Percentiles rank a stretch among this genome's conserved stretches.
These are phyloP conservation scores for Penicillium occitanis DNA, from an alignment of 2,329 filamentous ascomycete species.

Conservation along the genomic window DNA sequence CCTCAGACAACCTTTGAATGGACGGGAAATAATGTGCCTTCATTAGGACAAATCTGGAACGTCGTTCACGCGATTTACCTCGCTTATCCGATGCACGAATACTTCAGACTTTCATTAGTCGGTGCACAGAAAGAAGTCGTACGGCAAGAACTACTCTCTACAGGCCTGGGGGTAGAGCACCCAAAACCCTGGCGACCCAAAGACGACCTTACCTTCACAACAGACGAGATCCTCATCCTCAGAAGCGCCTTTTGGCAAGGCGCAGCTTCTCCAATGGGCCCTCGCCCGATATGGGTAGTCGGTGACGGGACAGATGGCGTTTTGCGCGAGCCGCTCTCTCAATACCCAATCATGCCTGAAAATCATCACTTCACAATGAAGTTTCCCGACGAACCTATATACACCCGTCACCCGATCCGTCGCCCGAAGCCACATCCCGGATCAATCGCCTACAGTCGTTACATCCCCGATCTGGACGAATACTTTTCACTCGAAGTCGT, in stretches of 20 bases:
- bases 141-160: slow-evolving; percentile 41
- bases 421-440: slow-evolving; percentile 20
- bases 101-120: slow-evolving; percentile 44
- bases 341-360: slow-evolving; percentile 21
- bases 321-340: slow-evolving; percentile 6
- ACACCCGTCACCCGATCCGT: slow-evolving; percentile 21
- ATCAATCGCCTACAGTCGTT: slow-evolving; percentile 22
- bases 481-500: slow-evolving; percentile 21
- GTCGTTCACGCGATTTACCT: slow-evolving; percentile 49
- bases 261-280: slow-evolving; percentile 21
- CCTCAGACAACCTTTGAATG: slow-evolving; percentile 46
- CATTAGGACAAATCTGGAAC: slow-evolving; percentile 50
- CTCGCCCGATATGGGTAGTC: slow-evolving; percentile 22
- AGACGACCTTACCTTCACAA: neutral
- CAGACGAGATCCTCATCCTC: slow-evolving; percentile 17
- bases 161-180: slow-evolving; percentile 28
- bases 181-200: slow-evolving; percentile 11
- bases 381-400: slow-evolving; percentile 20
- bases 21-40: slow-evolving; percentile 37
- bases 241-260: slow-evolving; percentile 24
- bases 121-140: slow-evolving; percentile 41
- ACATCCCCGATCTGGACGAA: slow-evolving; percentile 22
- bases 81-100: slow-evolving; percentile 46
- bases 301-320: slow-evolving; percentile 24
- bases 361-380: slow-evolving; percentile 22